phyloP scores from a whole-genome alignment of 306 rosid genomes.

The Rosa lucieae region DNA sequence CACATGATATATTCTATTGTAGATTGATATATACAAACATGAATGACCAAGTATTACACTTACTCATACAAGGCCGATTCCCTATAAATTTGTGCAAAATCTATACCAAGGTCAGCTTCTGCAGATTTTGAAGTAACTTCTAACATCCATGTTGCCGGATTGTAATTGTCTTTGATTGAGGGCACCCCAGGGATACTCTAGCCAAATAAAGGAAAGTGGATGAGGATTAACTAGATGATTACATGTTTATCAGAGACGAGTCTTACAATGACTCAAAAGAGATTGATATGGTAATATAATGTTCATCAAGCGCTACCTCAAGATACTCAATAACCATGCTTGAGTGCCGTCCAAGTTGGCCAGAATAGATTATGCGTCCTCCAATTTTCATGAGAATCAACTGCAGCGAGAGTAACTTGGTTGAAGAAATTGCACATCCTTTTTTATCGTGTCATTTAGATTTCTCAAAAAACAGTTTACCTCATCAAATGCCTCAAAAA shows the following conservation, averaged over 20 bases:
- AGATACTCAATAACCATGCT: conserved; percentile 58
- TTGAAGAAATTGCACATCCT: neutral
- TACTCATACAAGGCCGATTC: conserved; percentile 53
- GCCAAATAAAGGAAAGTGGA: conserved; percentile 18
- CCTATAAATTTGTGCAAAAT: conserved; percentile 55
- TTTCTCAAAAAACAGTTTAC: conserved; percentile 31
- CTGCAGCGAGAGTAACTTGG: conserved; percentile 40
- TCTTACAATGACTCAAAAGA: neutral
- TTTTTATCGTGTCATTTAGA: neutral
- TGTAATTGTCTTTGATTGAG: conserved; percentile 57
- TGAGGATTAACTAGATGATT: conserved; percentile 7
- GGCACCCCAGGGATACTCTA: conserved; percentile 65
- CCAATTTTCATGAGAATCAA: conserved; percentile 78
- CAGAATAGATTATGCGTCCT: conserved; percentile 66
- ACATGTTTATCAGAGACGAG: neutral
- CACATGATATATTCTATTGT: neutral
- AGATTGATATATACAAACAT: neutral
- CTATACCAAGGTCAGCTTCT: conserved; percentile 55
- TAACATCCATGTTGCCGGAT: conserved; percentile 79
- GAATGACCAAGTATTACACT: conserved; percentile 14
- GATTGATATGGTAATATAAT: neutral
- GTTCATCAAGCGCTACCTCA: conserved; percentile 51
- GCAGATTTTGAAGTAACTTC: conserved; percentile 55
- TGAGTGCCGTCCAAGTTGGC: conserved; percentile 62
- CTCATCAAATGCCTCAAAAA: conserved; percentile 84